These are phyloP conservation scores for Fragilaria radians DNA, from an alignment of 108 stramenopile species.

Conservation along the genomic window DNA sequence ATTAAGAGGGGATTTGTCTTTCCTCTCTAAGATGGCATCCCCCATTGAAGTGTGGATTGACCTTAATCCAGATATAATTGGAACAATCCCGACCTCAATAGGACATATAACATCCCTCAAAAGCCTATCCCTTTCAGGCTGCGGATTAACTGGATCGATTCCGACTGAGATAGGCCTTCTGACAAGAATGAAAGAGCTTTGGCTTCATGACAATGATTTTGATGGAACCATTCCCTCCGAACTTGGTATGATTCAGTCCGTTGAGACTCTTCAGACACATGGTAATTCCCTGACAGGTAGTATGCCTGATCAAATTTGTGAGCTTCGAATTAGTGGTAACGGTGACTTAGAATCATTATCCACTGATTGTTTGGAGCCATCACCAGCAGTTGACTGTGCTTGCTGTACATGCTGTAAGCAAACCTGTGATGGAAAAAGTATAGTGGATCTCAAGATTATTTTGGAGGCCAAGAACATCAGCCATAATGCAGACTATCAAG, in stretches of 20 bases:
- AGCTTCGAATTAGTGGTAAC: no score
- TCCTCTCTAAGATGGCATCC: constrained; percentile 18
- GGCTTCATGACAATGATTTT: constrained; percentile 8
- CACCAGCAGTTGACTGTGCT: no score
- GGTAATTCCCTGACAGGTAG: background rate
- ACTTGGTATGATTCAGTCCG: constrained; percentile 2
- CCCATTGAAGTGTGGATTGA: constrained; percentile 23
- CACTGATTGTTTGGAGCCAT: no score
- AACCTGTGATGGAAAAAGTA: no score
- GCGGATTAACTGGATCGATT: no score
- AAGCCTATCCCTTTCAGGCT: no score
- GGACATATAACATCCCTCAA: constrained; percentile 11
- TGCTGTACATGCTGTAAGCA: no score
- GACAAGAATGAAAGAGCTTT: background rate
- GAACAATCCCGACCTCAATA: constrained; percentile 6
- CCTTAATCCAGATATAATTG: constrained; percentile 26
- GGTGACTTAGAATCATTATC: no score
- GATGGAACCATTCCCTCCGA: constrained; percentile 6
- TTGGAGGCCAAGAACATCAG: no score
- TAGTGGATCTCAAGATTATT: no score
- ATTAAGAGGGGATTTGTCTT: constrained; percentile 24
- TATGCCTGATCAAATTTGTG: background rate
- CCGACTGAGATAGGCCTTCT: no score
- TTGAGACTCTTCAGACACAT: background rate
- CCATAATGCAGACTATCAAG: no score